A percentile compares a stretch with the other conserved stretches of the same genome.
Conservation (phyloP, 805 yeast species). For the Metschnikowia lochheadii region DNA sequence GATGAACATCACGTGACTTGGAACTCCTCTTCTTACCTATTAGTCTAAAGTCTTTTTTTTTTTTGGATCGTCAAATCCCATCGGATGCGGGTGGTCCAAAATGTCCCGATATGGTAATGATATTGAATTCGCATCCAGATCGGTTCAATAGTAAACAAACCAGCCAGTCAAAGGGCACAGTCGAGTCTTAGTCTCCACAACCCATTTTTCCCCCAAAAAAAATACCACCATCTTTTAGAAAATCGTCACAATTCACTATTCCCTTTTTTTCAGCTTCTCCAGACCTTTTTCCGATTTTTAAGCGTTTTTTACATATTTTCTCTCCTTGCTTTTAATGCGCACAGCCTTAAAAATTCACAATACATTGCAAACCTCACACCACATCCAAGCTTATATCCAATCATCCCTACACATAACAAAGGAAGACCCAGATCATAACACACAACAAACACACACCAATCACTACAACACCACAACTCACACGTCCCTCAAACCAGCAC, state of each 20-base stretch:
- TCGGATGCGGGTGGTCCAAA: too few species aligned
- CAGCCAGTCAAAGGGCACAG: background rate
- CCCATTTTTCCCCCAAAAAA: background rate
- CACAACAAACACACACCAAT: too few species aligned
- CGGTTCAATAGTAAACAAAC: constrained; percentile 3
- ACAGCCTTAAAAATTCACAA: background rate
- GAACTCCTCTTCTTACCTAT: background rate
- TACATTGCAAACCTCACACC: background rate
- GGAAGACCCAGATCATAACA: too few species aligned
- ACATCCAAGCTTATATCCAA: too few species aligned
- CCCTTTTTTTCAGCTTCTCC: background rate
- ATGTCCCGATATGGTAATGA: background rate
- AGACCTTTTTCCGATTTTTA: background rate
- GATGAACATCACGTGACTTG: too few species aligned
- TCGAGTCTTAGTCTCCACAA: background rate
- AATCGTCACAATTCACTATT: background rate
- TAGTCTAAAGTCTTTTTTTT: background rate
- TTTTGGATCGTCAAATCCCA: too few species aligned
- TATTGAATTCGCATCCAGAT: constrained; percentile 1
- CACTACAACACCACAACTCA: background rate
- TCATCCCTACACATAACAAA: too few species aligned
- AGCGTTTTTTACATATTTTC: background rate
- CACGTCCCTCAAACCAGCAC: background rate
- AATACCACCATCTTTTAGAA: background rate
- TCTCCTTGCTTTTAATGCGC: background rate